phyloP scores from a whole-genome alignment of 1,139 yeast species.

The Sugiyamaella xylanicola region DNA sequence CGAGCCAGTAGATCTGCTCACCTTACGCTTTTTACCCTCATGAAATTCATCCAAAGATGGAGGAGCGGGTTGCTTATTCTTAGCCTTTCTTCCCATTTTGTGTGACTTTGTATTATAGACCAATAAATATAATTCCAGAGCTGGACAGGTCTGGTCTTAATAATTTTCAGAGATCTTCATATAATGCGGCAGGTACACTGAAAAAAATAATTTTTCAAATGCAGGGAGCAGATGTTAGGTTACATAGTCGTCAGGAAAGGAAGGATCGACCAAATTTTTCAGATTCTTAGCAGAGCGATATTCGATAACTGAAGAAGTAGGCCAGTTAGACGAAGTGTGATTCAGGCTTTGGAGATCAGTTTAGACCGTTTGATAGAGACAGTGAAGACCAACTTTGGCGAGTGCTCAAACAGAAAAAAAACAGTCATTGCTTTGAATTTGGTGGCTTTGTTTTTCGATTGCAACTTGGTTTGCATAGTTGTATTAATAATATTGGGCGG shows the following conservation, averaged over 20 bases:
- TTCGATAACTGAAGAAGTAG: too few relatives aligned
- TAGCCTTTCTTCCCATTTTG: constrained; percentile 87
- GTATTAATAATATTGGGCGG: too few relatives aligned
- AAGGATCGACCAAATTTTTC: constrained; percentile 17
- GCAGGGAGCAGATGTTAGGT: constrained; percentile 15
- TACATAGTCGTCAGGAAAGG: background rate
- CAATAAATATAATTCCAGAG: constrained; percentile 5
- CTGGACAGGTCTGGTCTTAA: constrained; percentile 3
- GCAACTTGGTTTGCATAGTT: too few relatives aligned
- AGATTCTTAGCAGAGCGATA: background rate
- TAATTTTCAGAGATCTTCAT: background rate
- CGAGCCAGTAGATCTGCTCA: background rate
- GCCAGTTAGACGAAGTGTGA: too few relatives aligned
- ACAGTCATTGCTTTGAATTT: too few relatives aligned
- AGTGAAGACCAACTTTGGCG: too few relatives aligned
- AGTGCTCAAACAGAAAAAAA: too few relatives aligned
- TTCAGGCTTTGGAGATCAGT: too few relatives aligned
- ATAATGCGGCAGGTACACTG: background rate
- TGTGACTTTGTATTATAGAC: background rate
- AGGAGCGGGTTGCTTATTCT: constrained; percentile 88
- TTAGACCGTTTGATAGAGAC: too few relatives aligned
- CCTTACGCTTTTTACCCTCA: constrained; percentile 49
- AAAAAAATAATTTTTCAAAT: constrained; percentile 17
- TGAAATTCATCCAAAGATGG: constrained; percentile 83
- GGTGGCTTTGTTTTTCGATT: too few relatives aligned